Percentiles rank a stretch among this genome's conserved stretches.
Conservation (phyloP, 306 rosid species). For the Pterocarpus santalinus region DNA sequence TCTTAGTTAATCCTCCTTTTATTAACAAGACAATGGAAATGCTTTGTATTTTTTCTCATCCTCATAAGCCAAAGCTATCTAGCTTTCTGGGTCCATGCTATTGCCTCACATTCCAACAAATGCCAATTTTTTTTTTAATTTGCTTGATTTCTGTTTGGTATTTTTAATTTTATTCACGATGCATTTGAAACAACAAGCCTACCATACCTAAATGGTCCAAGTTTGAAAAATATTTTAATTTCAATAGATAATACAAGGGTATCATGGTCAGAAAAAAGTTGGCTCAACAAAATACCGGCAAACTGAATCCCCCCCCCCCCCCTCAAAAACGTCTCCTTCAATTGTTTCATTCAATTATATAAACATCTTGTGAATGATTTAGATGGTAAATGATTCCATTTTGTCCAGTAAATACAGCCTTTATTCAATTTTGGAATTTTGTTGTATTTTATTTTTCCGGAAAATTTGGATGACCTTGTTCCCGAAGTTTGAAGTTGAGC, state of each 20-base stretch:
- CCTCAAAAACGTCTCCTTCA: not conserved
- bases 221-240: slow-evolving; percentile 10
- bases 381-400: slow-evolving; percentile 11
- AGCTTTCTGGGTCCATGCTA: too few species aligned
- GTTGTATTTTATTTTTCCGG: not conserved
- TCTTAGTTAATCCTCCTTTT: too few species aligned
- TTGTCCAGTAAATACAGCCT: not conserved
- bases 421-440: not conserved
- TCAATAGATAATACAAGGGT: not conserved
- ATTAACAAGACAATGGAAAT: too few species aligned
- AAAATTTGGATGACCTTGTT: not conserved
- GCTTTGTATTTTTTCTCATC: too few species aligned
- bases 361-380: not conserved
- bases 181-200: not conserved
- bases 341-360: not conserved
- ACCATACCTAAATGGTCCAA: not conserved
- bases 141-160: not conserved
- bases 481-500: slow-evolving; percentile 1
- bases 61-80: too few species aligned
- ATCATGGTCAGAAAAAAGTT: not conserved
- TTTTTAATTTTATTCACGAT: not conserved
- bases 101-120: too few species aligned
- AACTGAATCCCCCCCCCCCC: too few species aligned
- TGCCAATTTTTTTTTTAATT: not conserved
- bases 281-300: not conserved